phyloP scores from a whole-genome alignment of 129 eudicot species.

The Artemisia argyi region DNA sequence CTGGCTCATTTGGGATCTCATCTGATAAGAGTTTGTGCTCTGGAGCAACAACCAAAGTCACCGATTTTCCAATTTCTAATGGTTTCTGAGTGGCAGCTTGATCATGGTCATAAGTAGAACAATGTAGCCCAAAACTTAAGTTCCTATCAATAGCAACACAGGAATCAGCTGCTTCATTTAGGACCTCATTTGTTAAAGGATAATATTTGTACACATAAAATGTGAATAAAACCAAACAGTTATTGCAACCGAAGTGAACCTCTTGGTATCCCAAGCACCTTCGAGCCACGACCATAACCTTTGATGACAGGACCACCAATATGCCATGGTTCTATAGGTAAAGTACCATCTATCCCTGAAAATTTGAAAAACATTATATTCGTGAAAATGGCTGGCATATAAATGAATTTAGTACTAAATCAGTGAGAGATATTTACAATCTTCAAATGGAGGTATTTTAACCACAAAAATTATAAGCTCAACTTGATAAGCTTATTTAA shows the following conservation, averaged over 20 bases:
- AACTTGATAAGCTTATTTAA: no score
- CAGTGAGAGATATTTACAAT: constrained; percentile 61
- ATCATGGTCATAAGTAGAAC: no score
- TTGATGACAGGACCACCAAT: constrained; percentile 96
- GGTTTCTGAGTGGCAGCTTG: no score
- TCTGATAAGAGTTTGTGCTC: no score
- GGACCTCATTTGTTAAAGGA: no score
- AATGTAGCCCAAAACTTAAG: no score
- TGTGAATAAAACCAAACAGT: neutral
- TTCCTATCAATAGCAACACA: no score
- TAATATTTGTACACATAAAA: neutral
- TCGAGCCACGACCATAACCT: constrained; percentile 98
- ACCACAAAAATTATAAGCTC: no score
- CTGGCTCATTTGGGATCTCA: no score
- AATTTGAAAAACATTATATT: neutral
- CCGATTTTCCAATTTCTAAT: no score
- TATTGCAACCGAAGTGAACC: constrained; percentile 39
- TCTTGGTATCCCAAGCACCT: constrained; percentile 98
- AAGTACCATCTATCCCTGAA: constrained; percentile 84
- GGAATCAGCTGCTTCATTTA: no score
- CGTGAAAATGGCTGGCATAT: neutral
- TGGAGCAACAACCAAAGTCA: no score
- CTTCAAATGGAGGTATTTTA: constrained; percentile 74
- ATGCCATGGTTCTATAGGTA: constrained; percentile 87
- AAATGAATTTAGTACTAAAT: constrained; percentile 8